These are phyloP conservation scores for Solanum hybrid DNA, from an alignment of 305 asterid species.

Conservation along the genomic window DNA sequence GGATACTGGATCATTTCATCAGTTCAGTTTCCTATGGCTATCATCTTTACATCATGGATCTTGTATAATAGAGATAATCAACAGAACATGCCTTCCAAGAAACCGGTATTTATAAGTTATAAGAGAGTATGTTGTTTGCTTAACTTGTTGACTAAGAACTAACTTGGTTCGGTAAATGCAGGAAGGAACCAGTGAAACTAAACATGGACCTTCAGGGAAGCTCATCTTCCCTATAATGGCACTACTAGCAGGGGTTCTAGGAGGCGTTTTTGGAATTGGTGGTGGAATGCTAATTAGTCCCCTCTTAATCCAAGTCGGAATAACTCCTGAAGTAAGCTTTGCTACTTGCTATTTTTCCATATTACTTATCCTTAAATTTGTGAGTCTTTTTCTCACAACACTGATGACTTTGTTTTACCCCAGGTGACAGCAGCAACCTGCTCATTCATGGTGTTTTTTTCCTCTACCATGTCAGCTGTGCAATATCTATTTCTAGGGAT, in stretches of 20 bases:
- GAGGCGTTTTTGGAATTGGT: conserved; percentile 79
- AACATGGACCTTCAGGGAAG: conserved; percentile 10
- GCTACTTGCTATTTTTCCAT: not conserved
- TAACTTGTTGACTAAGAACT: not conserved
- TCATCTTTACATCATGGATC: conserved; percentile 45
- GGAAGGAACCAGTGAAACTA: conserved; percentile 24
- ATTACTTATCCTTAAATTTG: not conserved
- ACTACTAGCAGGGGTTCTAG: conserved; percentile 57
- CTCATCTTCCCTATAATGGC: conserved; percentile 57
- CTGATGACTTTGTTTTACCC: not conserved
- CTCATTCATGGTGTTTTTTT: conserved; percentile 66
- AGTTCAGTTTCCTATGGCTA: conserved; percentile 47
- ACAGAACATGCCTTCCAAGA: conserved; percentile 8
- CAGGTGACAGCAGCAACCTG: conserved; percentile 70
- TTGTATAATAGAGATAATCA: conserved; percentile 14
- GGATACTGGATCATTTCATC: conserved; percentile 64
- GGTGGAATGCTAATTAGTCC: conserved; percentile 87
- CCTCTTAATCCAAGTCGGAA: conserved; percentile 59
- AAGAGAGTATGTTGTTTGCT: not conserved
- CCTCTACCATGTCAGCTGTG: conserved; percentile 74
- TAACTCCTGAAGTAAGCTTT: conserved; percentile 48
- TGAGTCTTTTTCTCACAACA: not conserved
- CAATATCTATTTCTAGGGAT: conserved; percentile 59
- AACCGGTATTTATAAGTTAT: conserved; percentile 18
- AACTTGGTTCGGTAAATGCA: not conserved